Percentiles rank a stretch among this genome's conserved stretches.
phyloP scores from a whole-genome alignment of 192 early-diverging fungal genomes.

The Coemansia sp. region DNA sequence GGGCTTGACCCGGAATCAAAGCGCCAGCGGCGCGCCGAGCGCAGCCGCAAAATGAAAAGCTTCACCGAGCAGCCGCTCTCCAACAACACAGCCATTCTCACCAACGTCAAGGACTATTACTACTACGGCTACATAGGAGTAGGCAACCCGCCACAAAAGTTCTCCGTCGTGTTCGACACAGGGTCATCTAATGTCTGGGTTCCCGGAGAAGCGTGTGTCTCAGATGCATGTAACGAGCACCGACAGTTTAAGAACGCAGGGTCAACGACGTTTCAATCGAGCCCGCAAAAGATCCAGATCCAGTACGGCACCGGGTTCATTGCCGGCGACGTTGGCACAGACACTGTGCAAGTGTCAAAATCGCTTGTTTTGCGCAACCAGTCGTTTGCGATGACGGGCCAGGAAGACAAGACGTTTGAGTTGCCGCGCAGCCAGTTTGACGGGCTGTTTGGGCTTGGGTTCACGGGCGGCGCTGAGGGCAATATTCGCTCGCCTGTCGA shows the following conservation, averaged over 20 bases:
- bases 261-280: slow-evolving; percentile 64
- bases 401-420: slow-evolving; percentile 48
- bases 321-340: slow-evolving; percentile 87
- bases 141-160: slow-evolving; percentile 70
- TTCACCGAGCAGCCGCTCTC: slow-evolving; percentile 24
- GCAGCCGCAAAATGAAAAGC: slow-evolving; percentile 37
- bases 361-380: slow-evolving; percentile 43
- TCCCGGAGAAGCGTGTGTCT: slow-evolving; percentile 63
- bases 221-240: slow-evolving; percentile 81
- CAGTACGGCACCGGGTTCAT: slow-evolving; percentile 92
- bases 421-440: slow-evolving; percentile 53
- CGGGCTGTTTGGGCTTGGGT: slow-evolving; percentile 56
- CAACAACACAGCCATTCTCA: slow-evolving; percentile 18
- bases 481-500: slow-evolving; percentile 43
- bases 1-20: slow-evolving; percentile 50
- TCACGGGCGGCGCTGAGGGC: slow-evolving; percentile 44
- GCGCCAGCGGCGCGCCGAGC: slow-evolving; percentile 37
- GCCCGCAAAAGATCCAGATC: slow-evolving; percentile 74
- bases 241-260: slow-evolving; percentile 69
- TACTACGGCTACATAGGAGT: slow-evolving; percentile 75
- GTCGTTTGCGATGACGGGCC: slow-evolving; percentile 45
- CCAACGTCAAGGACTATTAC: slow-evolving; percentile 49
- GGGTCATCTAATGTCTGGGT: slow-evolving; percentile 76
- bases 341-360: slow-evolving; percentile 52
- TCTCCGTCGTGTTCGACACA: slow-evolving; percentile 70